phyloP scores from a whole-genome alignment of 306 rosid species.

The Rosa rugosa region DNA sequence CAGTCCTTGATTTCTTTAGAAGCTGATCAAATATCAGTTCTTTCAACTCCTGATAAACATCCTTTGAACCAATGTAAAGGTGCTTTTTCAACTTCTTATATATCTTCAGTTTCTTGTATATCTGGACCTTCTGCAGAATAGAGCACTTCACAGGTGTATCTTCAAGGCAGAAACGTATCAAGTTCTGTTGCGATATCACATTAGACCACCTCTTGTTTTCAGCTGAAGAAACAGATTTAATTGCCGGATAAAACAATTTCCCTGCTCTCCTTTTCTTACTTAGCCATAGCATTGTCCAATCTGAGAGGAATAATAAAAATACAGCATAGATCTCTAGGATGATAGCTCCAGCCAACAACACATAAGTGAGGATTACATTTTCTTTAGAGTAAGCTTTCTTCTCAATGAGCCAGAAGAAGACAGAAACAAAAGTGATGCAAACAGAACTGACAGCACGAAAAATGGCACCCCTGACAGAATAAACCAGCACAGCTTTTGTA shows the following conservation, averaged over 20 bases:
- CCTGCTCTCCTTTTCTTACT: neutral
- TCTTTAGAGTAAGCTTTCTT: neutral
- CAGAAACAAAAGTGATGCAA: neutral
- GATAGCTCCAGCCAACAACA: constrained; percentile 37
- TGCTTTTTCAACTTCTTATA: neutral
- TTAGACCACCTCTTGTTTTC: constrained; percentile 26
- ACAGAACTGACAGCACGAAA: constrained; percentile 16
- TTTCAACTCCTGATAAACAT: constrained; percentile 15
- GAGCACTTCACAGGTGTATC: neutral
- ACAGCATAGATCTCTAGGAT: constrained; percentile 30
- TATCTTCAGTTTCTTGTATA: neutral
- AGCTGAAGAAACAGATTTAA: too few species aligned
- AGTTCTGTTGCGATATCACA: constrained; percentile 29
- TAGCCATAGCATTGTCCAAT: constrained; percentile 29
- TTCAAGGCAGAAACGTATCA: constrained; percentile 13
- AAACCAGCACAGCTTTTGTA: constrained; percentile 36
- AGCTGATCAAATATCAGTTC: constrained; percentile 24
- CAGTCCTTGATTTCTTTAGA: neutral
- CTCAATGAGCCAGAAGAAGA: constrained; percentile 11
- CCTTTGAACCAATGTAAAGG: neutral
- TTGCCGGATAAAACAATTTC: too few species aligned
- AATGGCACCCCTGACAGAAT: constrained; percentile 9
- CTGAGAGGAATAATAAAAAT: neutral
- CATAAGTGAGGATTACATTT: constrained; percentile 19
- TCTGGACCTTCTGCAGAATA: too few species aligned